Base-by-base conservation (phyloP, 2,329 filamentous ascomycete genomes). In the Chrysosporium keratinophilum region DNA sequence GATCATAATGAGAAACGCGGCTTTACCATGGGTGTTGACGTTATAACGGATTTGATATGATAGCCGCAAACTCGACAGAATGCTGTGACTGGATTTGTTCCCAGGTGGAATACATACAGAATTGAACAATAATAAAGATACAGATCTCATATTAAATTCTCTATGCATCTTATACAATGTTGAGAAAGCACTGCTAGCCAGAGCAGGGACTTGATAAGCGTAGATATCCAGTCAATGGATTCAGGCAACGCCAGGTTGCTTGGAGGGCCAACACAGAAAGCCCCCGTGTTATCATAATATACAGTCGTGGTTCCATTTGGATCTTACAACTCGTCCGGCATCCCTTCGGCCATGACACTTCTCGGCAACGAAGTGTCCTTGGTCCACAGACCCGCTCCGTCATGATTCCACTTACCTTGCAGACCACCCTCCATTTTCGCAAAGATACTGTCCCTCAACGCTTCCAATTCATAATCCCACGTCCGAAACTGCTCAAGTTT, bases 391-490 rank as follows among this genome's bases (percentile, higher is more conserved):
- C 66, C 66, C 34, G 56, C 44, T 0, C 61, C 66, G 54, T 68
- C 61, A 59, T 67, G 63, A 4, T 51, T 45, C 69, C 69, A 70
- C 37, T 44, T 56, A 11, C 58, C 49, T 5, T 54, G 57, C 10
- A 71, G 50, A 1, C 60, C 57, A 39, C 63, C 58, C 1, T 54
- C 48, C 37, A 69, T 47, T 6, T 63, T 62, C 2, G 50, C 35
- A n/a, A 61, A 56, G 4, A 70, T 41, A 33, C 66, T 63, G 11
- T 58, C 48, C 41, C 61, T 62, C 14, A 70, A 59, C 1, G 63
- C 58, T 40, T 67, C 62, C 5, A 65, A 57, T 14, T 65, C 61
- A 49, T 64, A 66, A 54, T 71, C 69, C 20, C 61, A 62, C 5
- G 63, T 62, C 14, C 49, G 56, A 23, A 70, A 70, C 35, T 61